Evolutionary conservation across 2,329 filamentous ascomycete genomes (phyloP).

Genomic region (Colletotrichum cereale): DNA sequence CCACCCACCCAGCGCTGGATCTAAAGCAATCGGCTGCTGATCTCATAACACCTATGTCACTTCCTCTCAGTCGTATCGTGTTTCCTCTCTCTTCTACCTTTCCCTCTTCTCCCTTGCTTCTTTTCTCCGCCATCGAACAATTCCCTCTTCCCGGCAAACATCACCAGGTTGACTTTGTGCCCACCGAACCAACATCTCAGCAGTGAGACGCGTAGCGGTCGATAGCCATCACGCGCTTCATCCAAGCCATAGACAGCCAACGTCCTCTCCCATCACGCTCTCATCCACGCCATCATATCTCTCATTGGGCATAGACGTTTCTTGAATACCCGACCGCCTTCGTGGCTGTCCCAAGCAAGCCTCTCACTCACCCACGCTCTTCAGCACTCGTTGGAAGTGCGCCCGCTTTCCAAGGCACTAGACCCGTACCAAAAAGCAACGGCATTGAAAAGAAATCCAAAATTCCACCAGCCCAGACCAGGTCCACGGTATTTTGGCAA

Average conservation of each 20-base stretch:
- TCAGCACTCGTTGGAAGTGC: conserved; percentile 25
- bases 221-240: conserved; percentile 9
- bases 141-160: background rate
- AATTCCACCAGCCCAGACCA: conserved; percentile 34
- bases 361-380: conserved; percentile 22
- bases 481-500: conserved; percentile 31
- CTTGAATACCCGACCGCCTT: background rate
- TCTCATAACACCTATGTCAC: conserved; percentile 36
- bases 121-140: conserved; percentile 4
- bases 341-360: background rate
- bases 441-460: conserved; percentile 38
- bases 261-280: background rate
- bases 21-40: conserved; percentile 23
- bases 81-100: conserved; percentile 18
- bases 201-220: conserved; percentile 2
- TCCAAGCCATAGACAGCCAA: background rate
- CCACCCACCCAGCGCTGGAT: conserved; percentile 24
- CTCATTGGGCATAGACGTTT: background rate
- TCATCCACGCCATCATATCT: background rate
- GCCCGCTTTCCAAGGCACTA: conserved; percentile 34
- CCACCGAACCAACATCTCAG: background rate
- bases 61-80: conserved; percentile 21
- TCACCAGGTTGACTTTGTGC: background rate
- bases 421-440: conserved; percentile 38
- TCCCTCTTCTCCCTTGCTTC: conserved; percentile 8